Conservation (phyloP, 2,329 filamentous ascomycete genomes). For the Penicillium sp. region DNA sequence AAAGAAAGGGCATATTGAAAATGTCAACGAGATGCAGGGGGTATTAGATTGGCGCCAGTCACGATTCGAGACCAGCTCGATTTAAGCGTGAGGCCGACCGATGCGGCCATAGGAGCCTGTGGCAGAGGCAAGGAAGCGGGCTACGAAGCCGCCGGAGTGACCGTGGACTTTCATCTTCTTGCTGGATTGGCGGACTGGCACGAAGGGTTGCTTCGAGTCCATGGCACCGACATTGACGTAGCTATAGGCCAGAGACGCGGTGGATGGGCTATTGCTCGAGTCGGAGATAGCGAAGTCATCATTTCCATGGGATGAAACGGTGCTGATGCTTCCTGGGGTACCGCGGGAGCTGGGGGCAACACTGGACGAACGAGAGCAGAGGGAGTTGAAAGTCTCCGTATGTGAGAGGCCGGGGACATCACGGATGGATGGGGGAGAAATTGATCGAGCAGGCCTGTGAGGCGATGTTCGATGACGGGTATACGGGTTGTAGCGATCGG, state of each 20-base stretch:
- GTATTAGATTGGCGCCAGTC: not conserved
- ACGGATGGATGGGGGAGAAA: constrained; percentile 45
- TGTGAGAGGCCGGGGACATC: constrained; percentile 46
- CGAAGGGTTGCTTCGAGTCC: constrained; percentile 32
- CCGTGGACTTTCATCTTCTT: constrained; percentile 43
- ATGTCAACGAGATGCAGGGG: not conserved
- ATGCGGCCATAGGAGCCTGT: constrained; percentile 42
- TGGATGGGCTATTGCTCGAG: constrained; percentile 31
- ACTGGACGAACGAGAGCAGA: constrained; percentile 47
- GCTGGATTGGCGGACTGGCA: constrained; percentile 33
- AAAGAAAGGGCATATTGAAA: not conserved
- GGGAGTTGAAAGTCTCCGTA: constrained; percentile 41
- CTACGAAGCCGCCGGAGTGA: constrained; percentile 38
- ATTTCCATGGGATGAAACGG: constrained; percentile 35
- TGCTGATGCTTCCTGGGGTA: constrained; percentile 45
- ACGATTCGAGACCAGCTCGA: constrained; percentile 24
- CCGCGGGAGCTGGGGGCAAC: constrained; percentile 44
- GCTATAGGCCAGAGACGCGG: constrained; percentile 32
- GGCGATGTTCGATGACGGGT: constrained; percentile 37
- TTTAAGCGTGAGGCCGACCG: constrained; percentile 31
- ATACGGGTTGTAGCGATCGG: constrained; percentile 39
- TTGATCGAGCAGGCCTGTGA: constrained; percentile 37
- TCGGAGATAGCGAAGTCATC: constrained; percentile 40
- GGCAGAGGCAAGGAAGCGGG: constrained; percentile 45
- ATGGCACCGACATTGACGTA: constrained; percentile 35